phyloP scores from a whole-genome alignment of 116 monocot genomes.

The Iris pallida region DNA sequence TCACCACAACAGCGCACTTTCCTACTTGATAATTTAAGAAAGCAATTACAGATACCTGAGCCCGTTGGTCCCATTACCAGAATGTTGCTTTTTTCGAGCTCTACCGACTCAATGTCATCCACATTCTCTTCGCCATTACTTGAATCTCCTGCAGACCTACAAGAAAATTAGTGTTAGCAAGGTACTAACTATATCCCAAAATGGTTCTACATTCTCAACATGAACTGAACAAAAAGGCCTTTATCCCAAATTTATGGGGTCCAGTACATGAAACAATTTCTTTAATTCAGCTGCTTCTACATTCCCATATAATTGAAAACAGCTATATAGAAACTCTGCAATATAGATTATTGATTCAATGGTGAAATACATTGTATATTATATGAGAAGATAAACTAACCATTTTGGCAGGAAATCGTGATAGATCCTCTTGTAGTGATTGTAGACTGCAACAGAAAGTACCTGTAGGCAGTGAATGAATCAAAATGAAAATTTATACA shows the following conservation, averaged over 20 bases:
- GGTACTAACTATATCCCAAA: background rate
- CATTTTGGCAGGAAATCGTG: slow-evolving; percentile 48
- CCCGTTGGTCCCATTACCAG: slow-evolving; percentile 88
- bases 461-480: slow-evolving; percentile 39
- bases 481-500: too few relatives aligned
- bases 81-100: slow-evolving; percentile 93
- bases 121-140: slow-evolving; percentile 20
- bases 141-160: slow-evolving; percentile 54
- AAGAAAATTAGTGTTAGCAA: slow-evolving; percentile 6
- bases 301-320: background rate
- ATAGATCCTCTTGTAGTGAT: slow-evolving; percentile 92
- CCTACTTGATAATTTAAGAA: background rate
- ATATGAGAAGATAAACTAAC: slow-evolving; percentile 29
- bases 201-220: background rate
- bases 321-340: background rate
- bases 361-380: background rate
- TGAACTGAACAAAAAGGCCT: too few relatives aligned
- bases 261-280: too few relatives aligned
- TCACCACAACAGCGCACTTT: background rate
- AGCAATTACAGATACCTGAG: slow-evolving; percentile 52
- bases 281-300: background rate
- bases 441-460: slow-evolving; percentile 87
- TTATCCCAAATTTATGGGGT: too few relatives aligned
- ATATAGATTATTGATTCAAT: background rate
- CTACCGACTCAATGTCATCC: slow-evolving; percentile 61